Percentiles rank a stretch among this genome's conserved stretches.
Conservation (phyloP, 345 rosid species). For the Camelina laxa region DNA sequence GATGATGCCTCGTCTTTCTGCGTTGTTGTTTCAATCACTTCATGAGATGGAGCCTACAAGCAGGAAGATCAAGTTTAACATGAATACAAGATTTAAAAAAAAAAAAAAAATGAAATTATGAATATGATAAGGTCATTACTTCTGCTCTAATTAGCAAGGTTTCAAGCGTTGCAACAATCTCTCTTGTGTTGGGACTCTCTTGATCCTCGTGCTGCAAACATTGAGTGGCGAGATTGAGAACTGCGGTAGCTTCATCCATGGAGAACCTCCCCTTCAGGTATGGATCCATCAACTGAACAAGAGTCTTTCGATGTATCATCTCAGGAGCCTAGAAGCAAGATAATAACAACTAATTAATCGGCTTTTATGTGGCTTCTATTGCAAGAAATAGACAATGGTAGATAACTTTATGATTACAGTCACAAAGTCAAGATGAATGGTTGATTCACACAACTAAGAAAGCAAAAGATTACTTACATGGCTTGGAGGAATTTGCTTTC, state of each 20-base stretch:
- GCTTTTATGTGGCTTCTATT: not conserved
- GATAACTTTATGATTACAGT: not conserved
- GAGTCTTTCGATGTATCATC: conserved; percentile 76
- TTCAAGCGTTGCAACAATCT: conserved; percentile 72
- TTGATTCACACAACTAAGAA: not conserved
- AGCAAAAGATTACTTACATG: conserved; percentile 58
- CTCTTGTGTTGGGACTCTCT: conserved; percentile 70
- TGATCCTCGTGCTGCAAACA: conserved; percentile 82
- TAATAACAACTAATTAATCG: not conserved
- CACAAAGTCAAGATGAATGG: conserved; percentile 9
- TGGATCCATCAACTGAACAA: conserved; percentile 77
- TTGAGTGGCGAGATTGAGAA: conserved; percentile 76
- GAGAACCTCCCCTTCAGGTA: conserved; percentile 85
- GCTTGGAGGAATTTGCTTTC: conserved; percentile 84
- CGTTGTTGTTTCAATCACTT: conserved; percentile 65
- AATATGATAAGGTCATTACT: conserved; percentile 46
- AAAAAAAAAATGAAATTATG: not conserved
- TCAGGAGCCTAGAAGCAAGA: conserved; percentile 72
- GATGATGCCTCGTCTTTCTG: conserved; percentile 54
- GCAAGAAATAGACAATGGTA: conserved; percentile 20
- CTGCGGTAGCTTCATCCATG: conserved; percentile 75
- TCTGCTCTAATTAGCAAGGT: conserved; percentile 68
- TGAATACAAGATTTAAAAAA: not conserved
- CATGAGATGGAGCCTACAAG: conserved; percentile 71
- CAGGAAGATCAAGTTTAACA: conserved; percentile 12